These are phyloP conservation scores for Diplodia sapinea DNA, from an alignment of 2,329 filamentous ascomycete species.

Conservation along the genomic window DNA sequence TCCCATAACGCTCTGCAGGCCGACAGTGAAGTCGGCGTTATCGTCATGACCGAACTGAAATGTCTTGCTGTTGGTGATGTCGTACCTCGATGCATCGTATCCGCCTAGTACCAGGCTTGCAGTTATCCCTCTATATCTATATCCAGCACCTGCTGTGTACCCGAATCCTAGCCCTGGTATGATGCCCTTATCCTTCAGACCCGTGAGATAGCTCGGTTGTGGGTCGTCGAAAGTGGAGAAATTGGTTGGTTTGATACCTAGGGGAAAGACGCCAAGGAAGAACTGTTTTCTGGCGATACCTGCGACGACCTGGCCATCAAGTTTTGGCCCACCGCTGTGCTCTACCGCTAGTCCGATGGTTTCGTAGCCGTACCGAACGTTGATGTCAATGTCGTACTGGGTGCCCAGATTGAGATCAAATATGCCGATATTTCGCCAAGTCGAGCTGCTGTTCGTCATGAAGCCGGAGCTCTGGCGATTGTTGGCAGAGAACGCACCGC, in stretches of 20 bases:
- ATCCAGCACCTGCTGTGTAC: not conserved
- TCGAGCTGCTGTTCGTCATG: not conserved
- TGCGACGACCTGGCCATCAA: not conserved
- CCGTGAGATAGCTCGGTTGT: not conserved
- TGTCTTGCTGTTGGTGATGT: not conserved
- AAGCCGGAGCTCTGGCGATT: not conserved
- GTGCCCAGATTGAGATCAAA: not conserved
- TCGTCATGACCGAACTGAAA: not conserved
- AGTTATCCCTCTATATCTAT: not conserved
- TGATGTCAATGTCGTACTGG: not conserved
- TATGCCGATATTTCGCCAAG: not conserved
- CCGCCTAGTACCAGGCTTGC: not conserved
- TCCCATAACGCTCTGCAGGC: not conserved
- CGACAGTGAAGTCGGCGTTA: not conserved
- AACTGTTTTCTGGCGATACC: not conserved
- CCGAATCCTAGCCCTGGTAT: not conserved
- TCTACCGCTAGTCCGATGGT: not conserved
- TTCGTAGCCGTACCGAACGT: not conserved
- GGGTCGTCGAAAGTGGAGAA: not conserved
- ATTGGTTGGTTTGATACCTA: not conserved
- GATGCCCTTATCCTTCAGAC: not conserved
- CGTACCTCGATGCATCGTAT: not conserved
- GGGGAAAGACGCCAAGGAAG: not conserved
- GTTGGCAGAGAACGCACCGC: not conserved
- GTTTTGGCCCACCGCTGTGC: not conserved